Base-by-base conservation (phyloP, 768 basidiomycete genomes). In the Naematelia aurantialba region DNA sequence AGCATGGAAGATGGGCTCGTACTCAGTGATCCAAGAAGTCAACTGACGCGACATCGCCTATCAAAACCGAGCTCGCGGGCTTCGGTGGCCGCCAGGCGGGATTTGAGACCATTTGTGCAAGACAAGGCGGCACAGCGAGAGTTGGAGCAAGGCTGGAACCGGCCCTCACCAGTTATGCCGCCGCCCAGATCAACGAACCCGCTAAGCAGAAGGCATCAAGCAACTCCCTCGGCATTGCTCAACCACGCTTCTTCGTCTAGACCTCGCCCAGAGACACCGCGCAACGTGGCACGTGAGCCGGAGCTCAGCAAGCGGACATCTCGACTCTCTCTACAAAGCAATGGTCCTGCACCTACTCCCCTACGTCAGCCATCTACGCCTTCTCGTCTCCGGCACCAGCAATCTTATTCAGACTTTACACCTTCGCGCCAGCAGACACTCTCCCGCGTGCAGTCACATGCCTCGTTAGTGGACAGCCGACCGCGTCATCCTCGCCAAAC, bases 1-100 rank as follows among this genome's bases (percentile, higher is more conserved):
- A 62, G 62, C 3, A 67, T 76, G 45, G 75, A 76, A 51, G 75
- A 76, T 59, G 75, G 75, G 2, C 51, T 76, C 49, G 64, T 75
- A 31, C 53, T 76, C 13, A 66, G 71, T 25, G 62, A 72, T 50
- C 71, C 68, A 5, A 52, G 66, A 26, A 56, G 58, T 11, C 73
- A 76, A 34, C 55, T 76, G 22, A 72, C 61, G 13, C 55, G 60
- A 19, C 58, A 67, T 48, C 55, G 73, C 24, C 45, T 72, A 52
- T 21, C 34, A 56, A 51, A 59, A 39, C 53, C 52, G 48, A 24
- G 42, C 25, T 45, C 21, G 55, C 50, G 56, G 45, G 46, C 42
- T 3, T 22, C 42, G 49, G 42, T 21, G 26, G 5, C 45, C 21
- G 13, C 42, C 17, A 56, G 14, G 24, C 11, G 22, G 11, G 17